Conservation (phyloP, 2,329 filamentous ascomycete genomes). For the Colletotrichum noveboracense region DNA sequence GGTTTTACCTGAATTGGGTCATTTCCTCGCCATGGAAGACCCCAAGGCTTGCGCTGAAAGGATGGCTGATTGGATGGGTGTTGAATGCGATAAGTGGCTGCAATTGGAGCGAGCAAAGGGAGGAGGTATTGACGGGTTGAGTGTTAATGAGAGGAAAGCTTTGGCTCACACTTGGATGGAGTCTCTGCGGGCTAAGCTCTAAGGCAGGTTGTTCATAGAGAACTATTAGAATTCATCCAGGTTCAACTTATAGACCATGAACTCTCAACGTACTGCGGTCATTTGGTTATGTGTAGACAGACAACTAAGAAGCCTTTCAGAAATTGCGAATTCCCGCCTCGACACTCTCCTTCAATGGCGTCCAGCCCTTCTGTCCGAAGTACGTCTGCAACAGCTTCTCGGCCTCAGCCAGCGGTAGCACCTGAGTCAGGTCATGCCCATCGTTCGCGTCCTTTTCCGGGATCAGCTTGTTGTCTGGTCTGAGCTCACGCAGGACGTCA, state of each 20-base stretch:
- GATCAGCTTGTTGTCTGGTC: conserved; percentile 18
- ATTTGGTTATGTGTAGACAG: not conserved
- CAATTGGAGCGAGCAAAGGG: not conserved
- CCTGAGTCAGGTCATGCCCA: conserved; percentile 2
- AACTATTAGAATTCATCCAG: not conserved
- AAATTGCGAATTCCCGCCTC: conserved; percentile 14
- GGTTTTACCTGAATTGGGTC: not conserved
- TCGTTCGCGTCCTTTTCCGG: not conserved
- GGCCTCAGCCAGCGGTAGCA: conserved; percentile 1
- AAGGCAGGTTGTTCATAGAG: not conserved
- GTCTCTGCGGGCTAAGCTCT: not conserved
- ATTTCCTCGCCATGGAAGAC: not conserved
- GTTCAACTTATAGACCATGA: not conserved
- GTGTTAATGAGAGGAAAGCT: not conserved
- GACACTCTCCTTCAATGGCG: not conserved
- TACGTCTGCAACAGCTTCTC: conserved; percentile 10
- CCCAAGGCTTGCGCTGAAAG: not conserved
- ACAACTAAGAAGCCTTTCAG: not conserved
- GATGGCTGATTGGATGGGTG: not conserved
- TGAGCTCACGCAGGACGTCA: not conserved
- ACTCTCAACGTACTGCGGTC: not conserved
- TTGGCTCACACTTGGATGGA: not conserved
- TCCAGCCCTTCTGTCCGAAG: conserved; percentile 13
- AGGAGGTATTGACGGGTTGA: not conserved
- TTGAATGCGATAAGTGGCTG: not conserved